A percentile compares a stretch with the other conserved stretches of the same genome.
phyloP scores from a whole-genome alignment of 2,329 filamentous ascomycete species.

The Cladorrhinum sp. region DNA sequence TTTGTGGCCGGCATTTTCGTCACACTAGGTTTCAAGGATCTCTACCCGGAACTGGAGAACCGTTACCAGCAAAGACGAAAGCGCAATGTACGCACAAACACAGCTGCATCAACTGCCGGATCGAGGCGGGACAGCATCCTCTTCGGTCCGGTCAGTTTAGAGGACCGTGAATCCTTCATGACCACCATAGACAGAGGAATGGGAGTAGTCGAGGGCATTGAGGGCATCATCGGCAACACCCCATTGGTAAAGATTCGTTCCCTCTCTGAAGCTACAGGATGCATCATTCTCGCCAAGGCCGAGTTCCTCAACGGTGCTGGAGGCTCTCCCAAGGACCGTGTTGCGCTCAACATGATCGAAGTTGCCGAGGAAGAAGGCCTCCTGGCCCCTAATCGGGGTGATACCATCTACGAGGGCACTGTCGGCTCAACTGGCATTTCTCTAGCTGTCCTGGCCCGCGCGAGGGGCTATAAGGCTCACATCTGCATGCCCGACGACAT shows the following conservation, averaged over 20 bases:
- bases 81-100: constrained; percentile 12
- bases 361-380: constrained; percentile 75
- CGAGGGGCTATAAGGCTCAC: constrained; percentile 84
- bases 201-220: constrained; percentile 71
- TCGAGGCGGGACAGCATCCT: constrained; percentile 44
- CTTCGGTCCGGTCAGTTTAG: constrained; percentile 51
- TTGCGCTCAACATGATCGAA: constrained; percentile 85
- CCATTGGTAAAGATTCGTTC: constrained; percentile 83
- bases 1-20: constrained; percentile 75
- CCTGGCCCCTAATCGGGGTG: constrained; percentile 74
- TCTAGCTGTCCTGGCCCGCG: constrained; percentile 81
- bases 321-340: constrained; percentile 90
- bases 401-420: constrained; percentile 96
- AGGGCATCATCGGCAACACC: constrained; percentile 90
- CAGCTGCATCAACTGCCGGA: constrained; percentile 12
- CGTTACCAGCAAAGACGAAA: constrained; percentile 52
- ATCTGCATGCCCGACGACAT: constrained; percentile 98
- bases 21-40: constrained; percentile 74
- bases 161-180: constrained; percentile 46
- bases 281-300: constrained; percentile 87
- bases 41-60: constrained; percentile 71
- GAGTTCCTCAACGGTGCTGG: constrained; percentile 96
- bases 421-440: constrained; percentile 96
- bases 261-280: constrained; percentile 81
- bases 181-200: constrained; percentile 26